Percentiles rank a stretch among this genome's conserved stretches.
Evolutionary conservation across 2,329 filamentous ascomycete genomes (phyloP).

Genomic region (Sporothrix brunneoviolacea): DNA sequence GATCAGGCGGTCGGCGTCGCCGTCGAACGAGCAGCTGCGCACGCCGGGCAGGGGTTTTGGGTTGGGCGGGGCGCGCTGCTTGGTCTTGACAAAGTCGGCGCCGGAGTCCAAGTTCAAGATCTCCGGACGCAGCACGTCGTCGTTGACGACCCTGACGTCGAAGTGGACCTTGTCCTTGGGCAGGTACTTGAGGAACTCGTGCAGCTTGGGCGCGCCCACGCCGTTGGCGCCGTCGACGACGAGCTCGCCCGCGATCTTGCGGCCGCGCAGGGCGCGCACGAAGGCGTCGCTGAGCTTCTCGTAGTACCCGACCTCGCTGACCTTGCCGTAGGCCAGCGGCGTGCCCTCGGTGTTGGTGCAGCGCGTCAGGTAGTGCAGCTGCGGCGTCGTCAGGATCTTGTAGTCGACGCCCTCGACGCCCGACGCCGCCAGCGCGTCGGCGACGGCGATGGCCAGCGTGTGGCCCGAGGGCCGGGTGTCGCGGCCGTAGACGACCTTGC

Average conservation of each 20-base stretch:
- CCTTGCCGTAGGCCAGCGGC: slow-evolving; percentile 77
- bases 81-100: slow-evolving; percentile 96
- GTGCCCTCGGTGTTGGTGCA: slow-evolving; percentile 90
- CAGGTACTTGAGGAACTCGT: slow-evolving; percentile 77
- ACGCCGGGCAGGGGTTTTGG: slow-evolving; percentile 71
- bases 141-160: slow-evolving; percentile 82
- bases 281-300: slow-evolving; percentile 84
- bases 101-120: slow-evolving; percentile 88
- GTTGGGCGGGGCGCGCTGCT: slow-evolving; percentile 78
- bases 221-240: slow-evolving; percentile 95
- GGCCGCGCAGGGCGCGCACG: slow-evolving; percentile 70
- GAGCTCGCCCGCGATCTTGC: slow-evolving; percentile 65
- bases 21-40: slow-evolving; percentile 86
- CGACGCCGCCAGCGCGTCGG: slow-evolving; percentile 71
- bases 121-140: slow-evolving; percentile 86
- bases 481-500: slow-evolving; percentile 80
- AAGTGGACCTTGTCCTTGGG: slow-evolving; percentile 58
- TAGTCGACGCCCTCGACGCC: slow-evolving; percentile 72
- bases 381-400: slow-evolving; percentile 92
- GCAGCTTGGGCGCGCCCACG: slow-evolving; percentile 86
- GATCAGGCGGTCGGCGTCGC: slow-evolving; percentile 89
- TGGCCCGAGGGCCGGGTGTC: slow-evolving; percentile 92
- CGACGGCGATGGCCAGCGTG: slow-evolving; percentile 70
- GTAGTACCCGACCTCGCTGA: slow-evolving; percentile 90
- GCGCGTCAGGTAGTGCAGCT: slow-evolving; percentile 92